Evolutionary conservation across 164 flowering plant genomes (phyloP), one percentile per base, ranked within the genome.

Genomic region (Tinospora cordifolia): DNA sequence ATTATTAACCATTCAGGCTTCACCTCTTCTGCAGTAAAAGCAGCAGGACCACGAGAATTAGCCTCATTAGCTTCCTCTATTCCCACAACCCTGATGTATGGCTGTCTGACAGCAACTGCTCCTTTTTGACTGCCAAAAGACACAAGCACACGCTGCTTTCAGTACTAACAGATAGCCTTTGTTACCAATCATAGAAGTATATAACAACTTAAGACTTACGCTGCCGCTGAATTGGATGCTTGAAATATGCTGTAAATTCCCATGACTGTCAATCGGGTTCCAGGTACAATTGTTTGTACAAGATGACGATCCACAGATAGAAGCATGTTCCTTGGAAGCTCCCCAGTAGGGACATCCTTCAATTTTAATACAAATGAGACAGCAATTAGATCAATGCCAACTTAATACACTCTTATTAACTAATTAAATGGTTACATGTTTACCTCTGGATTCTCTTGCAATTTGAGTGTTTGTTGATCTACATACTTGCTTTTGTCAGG

Each of bases 391-490:
- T 34, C n/a, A 68, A 68, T 19, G 10, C 22, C 0, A 64, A 63
- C 19, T 63, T 21, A 44, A 0, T 15, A 30, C 51, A 39, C 8
- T 30, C 49, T 7, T 7, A 21, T 30, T 22, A 34, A 1, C 25
- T 30, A 22, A 49, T 22, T 8, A 38, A 25, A n/a, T 3, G 0
- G 11, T 9, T 67, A 30, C 36, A 39, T 19, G 17, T 62, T 70
- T 71, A 94, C 99, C 96, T 95, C 99, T 0, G 99, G 99, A 66
- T 95, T 95, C 75, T 95, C 99, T 80, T 95, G 99, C 80, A 95
- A 70, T 71, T 95, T 95, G 71, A 95, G 78, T 3, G 99, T 95
- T 63, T 95, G 99, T 67, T 95, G 99, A 84, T 95, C 99, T 69
- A 95, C 98, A 78, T 95, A 95, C 78, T 86, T 87, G 87, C 99